phyloP scores from a whole-genome alignment of 2,329 filamentous ascomycete genomes.

The Geoglossum cookeanum region DNA sequence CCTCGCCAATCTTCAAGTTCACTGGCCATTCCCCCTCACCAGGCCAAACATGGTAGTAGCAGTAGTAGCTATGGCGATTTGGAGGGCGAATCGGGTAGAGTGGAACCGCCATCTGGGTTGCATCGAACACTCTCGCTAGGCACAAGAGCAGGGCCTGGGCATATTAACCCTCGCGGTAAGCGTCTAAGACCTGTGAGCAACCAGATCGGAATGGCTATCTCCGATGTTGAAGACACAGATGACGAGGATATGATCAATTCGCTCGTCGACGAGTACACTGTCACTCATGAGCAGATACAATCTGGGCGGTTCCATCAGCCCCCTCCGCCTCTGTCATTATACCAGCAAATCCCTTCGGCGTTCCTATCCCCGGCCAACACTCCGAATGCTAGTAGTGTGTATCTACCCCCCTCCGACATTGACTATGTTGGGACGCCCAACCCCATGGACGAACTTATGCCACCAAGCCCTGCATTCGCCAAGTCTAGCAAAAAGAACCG shows the following conservation, averaged over 20 bases:
- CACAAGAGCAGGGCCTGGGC: background rate
- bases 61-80: background rate
- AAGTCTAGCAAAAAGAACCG: background rate
- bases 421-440: slow-evolving; percentile 17
- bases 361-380: background rate
- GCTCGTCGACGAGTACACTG: background rate
- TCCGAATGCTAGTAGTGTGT: background rate
- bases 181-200: background rate
- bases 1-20: background rate
- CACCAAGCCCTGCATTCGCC: slow-evolving; percentile 17
- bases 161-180: background rate
- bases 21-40: background rate
- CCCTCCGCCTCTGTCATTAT: background rate
- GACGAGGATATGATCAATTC: background rate
- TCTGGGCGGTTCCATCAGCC: background rate
- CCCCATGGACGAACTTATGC: slow-evolving; percentile 45
- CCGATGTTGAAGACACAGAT: background rate
- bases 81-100: background rate
- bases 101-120: background rate
- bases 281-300: background rate
- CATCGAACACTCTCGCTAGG: background rate
- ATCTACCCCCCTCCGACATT: background rate
- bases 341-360: background rate
- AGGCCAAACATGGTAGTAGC: background rate
- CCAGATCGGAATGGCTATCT: background rate